Percentiles rank a stretch among this genome's conserved stretches.
Conservation (phyloP, 768 basidiomycete genomes). For the Ramaria rubella region DNA sequence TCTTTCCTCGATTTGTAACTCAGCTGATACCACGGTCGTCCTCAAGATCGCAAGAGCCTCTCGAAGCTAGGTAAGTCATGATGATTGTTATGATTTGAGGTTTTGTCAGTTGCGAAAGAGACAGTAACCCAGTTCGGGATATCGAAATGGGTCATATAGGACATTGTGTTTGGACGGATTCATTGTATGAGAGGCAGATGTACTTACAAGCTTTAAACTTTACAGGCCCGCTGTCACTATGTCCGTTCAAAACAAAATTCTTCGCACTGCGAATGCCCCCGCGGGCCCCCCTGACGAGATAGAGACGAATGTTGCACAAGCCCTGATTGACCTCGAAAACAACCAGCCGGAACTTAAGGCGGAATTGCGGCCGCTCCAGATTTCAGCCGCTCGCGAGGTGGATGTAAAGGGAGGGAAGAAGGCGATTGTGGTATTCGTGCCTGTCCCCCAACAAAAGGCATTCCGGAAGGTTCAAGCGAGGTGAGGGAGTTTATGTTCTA, state of each 20-base stretch:
- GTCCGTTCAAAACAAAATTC: constrained; percentile 83
- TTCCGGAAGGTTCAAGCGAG: constrained; percentile 98
- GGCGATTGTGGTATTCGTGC: constrained; percentile 97
- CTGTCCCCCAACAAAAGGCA: constrained; percentile 94
- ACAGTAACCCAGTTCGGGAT: background rate
- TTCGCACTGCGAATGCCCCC: constrained; percentile 94
- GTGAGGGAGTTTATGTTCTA: constrained; percentile 32
- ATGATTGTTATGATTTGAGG: background rate
- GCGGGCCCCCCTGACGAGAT: constrained; percentile 83
- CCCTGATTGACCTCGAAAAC: constrained; percentile 94
- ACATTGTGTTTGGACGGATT: background rate
- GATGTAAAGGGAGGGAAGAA: constrained; percentile 99
- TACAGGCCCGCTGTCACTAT: constrained; percentile 39
- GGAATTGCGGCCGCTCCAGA: constrained; percentile 92
- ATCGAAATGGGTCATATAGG: background rate
- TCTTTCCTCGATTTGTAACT: background rate
- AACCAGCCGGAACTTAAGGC: constrained; percentile 97
- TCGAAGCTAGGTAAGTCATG: background rate
- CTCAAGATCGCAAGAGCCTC: background rate
- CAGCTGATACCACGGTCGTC: background rate
- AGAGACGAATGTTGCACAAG: constrained; percentile 89
- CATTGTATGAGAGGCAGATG: background rate
- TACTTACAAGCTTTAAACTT: background rate
- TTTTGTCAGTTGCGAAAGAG: background rate
- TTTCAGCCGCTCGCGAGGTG: constrained; percentile 97